Evolutionary conservation across 495 filamentous ascomycete species (phyloP), one percentile per base, ranked within the genome.

Genomic region (Hamigera avellanea): DNA sequence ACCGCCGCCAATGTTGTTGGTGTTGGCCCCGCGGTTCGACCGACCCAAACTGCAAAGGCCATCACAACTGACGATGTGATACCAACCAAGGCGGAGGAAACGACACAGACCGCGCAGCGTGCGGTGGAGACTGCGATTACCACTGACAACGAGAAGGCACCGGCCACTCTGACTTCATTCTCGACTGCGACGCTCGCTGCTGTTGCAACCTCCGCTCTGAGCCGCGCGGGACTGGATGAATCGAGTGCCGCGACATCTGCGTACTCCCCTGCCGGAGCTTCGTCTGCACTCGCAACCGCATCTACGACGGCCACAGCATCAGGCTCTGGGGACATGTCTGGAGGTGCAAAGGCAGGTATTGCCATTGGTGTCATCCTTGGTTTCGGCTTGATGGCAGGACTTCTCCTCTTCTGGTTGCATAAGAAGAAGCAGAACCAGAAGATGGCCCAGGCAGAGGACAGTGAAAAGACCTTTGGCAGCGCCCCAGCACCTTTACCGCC

Each of bases 321-420:
- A 6, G 39, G 42, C 14, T 55, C 61, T 12, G 48, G 48, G 34
- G 78, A 76, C 15, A 62, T 80, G 46, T 74, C 72, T 27, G 61
- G 62, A 19, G 83, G 77, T 26, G 80, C 78, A 26, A 89, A 83
- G 49, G 88, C 86, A 16, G 93, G 93, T 36, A 64, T 95, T 34
- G 80, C 78, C 2, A 78, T 94, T 51, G 88, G 86, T 43, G 72
- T 86, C 29, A 49, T 85, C 26, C 45, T 86, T 2, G 72, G 70
- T 8, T 56, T 93, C 19, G 66, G 78, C 25, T 48, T 81, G 10
- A 42, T 84, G 27, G 54, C 79, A 10, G 73, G 56, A 14, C 33
- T 84, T 15, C 56, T 80, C 16, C 66, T 87, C 49, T 70, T 83
- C 44, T 65, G 76, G 33, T 69, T 69, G 41, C 76, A 86, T 57